Evolutionary conservation across 2,329 filamentous ascomycete genomes (phyloP).

Genomic region (Cladophialophora psammophila): DNA sequence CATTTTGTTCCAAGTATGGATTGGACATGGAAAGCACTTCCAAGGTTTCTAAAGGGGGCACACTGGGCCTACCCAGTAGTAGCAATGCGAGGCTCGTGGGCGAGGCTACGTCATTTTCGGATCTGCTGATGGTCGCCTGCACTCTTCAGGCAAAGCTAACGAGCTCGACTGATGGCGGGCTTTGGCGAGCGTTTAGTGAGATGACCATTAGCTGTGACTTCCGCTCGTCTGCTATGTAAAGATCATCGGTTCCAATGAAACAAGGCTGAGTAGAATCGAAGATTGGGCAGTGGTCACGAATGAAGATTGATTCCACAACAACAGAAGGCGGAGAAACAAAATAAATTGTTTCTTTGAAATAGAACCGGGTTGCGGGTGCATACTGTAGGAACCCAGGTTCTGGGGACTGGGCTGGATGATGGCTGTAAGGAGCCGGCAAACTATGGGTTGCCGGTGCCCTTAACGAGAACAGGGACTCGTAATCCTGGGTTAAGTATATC

Average conservation of each 20-base stretch:
- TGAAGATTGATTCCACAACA: constrained; percentile 1
- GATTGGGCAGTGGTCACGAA: neutral
- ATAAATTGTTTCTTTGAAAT: constrained; percentile 7
- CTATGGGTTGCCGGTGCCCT: neutral
- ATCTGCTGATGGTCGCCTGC: neutral
- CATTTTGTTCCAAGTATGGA: neutral
- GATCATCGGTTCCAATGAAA: neutral
- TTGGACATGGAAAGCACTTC: neutral
- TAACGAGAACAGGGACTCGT: neutral
- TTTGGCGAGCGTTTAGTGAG: neutral
- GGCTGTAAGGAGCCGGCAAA: neutral
- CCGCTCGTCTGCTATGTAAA: neutral
- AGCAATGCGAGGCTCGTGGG: neutral
- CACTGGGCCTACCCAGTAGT: neutral
- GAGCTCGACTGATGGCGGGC: neutral
- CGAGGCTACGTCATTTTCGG: neutral
- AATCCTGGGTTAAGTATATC: neutral
- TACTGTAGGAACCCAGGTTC: neutral
- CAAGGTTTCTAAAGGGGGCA: no score
- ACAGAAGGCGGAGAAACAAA: neutral
- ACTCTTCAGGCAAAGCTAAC: neutral
- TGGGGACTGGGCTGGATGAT: neutral
- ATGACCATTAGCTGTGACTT: neutral
- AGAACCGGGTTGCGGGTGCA: neutral
- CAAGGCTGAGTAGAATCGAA: constrained; percentile 1